Percentiles rank a stretch among this genome's conserved stretches.
Conservation (phyloP, 225 moss, liverwort and hornwort species). For the Bryum argenteum region DNA sequence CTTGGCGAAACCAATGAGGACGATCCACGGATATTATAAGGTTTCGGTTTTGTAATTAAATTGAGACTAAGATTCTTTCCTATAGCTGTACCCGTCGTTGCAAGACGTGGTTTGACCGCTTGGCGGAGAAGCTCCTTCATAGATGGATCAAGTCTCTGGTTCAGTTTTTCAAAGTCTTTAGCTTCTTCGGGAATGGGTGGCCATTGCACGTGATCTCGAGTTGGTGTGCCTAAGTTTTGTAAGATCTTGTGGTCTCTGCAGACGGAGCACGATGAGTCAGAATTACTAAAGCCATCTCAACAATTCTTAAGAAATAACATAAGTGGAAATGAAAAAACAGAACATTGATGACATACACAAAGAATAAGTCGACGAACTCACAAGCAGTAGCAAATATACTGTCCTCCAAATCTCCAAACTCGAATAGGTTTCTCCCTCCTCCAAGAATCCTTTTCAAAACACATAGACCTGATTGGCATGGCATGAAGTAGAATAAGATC, state of each 20-base stretch:
- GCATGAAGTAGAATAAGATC: slow-evolving; percentile 8
- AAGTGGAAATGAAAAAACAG: neutral
- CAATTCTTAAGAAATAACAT: slow-evolving; percentile 7
- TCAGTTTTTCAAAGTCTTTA: slow-evolving; percentile 11
- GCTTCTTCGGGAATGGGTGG: slow-evolving; percentile 19
- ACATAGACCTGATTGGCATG: slow-evolving; percentile 29
- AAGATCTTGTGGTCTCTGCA: slow-evolving; percentile 49
- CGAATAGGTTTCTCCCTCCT: slow-evolving; percentile 27
- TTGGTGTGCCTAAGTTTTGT: slow-evolving; percentile 34
- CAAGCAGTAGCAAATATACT: slow-evolving; percentile 55
- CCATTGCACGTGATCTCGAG: slow-evolving; percentile 43
- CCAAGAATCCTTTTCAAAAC: slow-evolving; percentile 18
- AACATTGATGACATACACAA: neutral
- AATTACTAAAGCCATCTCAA: slow-evolving; percentile 14
- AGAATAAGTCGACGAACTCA: slow-evolving; percentile 26
- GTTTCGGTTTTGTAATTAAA: slow-evolving; percentile 11
- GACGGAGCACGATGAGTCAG: slow-evolving; percentile 17
- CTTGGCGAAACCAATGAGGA: slow-evolving; percentile 6
- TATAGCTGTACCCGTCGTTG: slow-evolving; percentile 10
- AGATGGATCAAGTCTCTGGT: slow-evolving; percentile 3
- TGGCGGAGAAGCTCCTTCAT: slow-evolving; percentile 21
- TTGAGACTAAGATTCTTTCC: slow-evolving; percentile 16
- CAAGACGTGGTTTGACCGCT: slow-evolving; percentile 10
- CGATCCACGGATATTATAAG: slow-evolving; percentile 7
- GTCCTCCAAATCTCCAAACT: slow-evolving; percentile 49